Base-by-base conservation (phyloP, 1,284 basidiomycete species). In the Ceratorhiza oryzae-sativae region DNA sequence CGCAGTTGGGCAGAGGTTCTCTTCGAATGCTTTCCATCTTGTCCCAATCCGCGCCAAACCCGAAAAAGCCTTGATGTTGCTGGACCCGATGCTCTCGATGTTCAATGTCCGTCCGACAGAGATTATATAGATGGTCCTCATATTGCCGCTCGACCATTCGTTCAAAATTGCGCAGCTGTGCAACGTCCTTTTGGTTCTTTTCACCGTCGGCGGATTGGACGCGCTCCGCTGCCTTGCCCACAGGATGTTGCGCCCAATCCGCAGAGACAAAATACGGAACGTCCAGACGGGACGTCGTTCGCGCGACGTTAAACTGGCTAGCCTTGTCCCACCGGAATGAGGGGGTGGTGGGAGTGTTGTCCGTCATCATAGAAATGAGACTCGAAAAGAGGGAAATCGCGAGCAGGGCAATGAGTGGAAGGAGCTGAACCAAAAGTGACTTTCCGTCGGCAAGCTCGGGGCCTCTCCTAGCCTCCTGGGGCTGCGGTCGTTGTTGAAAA, bases 201-300 rank as follows among this genome's bases (percentile, higher is more conserved):
- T 89, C 3, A 86, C 71, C 67, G 77, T 87, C 1, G 5, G 13
- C 49, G 90, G 90, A 73, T 95, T 90, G 32, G 83, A 82, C 65
- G 80, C 48, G 27, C 39, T 67, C 63, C 23, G 63, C 63, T 8
- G 42, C 39, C 20, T 67, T 67, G 30, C 63, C 86, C 30, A 86
- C 81, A 1, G 93, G 90, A 79, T 97, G 94, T 12, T 83, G 83
- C 60, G 88, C 81, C 80, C 95, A 95, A 78, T 97, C 91, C 9
- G 82, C 82, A 4, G 97, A 93, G 77, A 99, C 94, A 77, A 89
- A 95, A 82, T 99, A 98, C 23, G 86, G 86, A 55, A 98, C 84
- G 51, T 88, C 87, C 73, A 93, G 82, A 23, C 85, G 84, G 46
- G 82, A 81, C 27, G 95, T 97, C 68, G 86, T 83, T 73, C 92